Percentiles rank a stretch among this genome's conserved stretches.
These are phyloP conservation scores for Ephemerocybe angulata DNA, from an alignment of 768 basidiomycete species.

Conservation along the genomic window DNA sequence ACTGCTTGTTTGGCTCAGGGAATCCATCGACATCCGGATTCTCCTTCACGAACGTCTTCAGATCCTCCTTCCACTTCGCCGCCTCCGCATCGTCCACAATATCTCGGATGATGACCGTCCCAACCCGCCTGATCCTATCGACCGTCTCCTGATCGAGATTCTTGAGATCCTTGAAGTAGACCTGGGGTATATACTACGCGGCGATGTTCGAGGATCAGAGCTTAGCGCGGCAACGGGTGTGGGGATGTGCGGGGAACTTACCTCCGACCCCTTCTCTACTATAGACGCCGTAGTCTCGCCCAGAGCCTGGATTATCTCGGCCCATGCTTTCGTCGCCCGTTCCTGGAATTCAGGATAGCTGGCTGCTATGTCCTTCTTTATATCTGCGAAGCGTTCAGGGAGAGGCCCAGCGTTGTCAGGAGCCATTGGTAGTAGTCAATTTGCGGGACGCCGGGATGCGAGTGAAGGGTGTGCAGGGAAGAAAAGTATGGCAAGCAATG, in stretches of 20 bases:
- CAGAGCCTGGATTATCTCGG: conserved; percentile 51
- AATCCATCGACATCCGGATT: conserved; percentile 60
- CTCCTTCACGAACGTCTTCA: conserved; percentile 52
- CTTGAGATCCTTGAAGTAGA: conserved; percentile 52
- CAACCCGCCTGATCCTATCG: conserved; percentile 48
- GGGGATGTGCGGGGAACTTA: conserved; percentile 34
- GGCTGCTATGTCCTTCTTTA: conserved; percentile 55
- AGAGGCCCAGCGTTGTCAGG: conserved; percentile 9
- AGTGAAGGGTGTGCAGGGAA: too few species aligned
- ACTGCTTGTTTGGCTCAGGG: conserved; percentile 61
- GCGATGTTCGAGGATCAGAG: background rate
- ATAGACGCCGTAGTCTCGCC: conserved; percentile 43
- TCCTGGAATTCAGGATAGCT: conserved; percentile 50
- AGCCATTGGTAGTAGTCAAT: too few species aligned
- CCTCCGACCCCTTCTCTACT: conserved; percentile 44
- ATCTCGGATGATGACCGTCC: conserved; percentile 58
- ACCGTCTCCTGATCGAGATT: conserved; percentile 44
- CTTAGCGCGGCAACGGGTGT: background rate
- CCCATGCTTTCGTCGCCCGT: conserved; percentile 53
- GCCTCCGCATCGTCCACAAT: conserved; percentile 59
- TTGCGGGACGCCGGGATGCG: too few species aligned
- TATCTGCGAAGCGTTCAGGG: conserved; percentile 51
- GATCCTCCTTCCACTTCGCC: conserved; percentile 50
- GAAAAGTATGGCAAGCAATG: background rate
- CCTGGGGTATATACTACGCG: conserved; percentile 56